Evolutionary conservation across 164 flowering plant genomes (phyloP).

Genomic region (Chimonanthus salicifolius): DNA sequence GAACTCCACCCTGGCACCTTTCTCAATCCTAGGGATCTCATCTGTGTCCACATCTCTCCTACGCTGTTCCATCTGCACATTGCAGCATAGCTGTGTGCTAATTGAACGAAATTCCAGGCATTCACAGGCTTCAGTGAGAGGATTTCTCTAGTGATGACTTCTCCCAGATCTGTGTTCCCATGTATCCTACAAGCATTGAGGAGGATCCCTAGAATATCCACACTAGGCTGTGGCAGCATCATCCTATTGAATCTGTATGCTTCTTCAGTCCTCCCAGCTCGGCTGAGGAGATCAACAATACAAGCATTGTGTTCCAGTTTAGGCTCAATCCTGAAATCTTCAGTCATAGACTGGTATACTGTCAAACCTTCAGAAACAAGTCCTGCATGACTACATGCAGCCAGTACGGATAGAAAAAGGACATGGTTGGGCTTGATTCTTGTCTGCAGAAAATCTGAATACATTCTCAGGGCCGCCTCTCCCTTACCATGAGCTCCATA

Average conservation of each 20-base stretch:
- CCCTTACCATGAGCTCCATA: conserved; percentile 82
- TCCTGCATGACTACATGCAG: conserved; percentile 79
- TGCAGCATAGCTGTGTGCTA: conserved; percentile 71
- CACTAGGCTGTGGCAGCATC: conserved; percentile 33
- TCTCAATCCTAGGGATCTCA: conserved; percentile 63
- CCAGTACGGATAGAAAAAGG: conserved; percentile 51
- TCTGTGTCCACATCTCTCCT: conserved; percentile 56
- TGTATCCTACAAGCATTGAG: conserved; percentile 62
- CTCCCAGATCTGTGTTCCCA: conserved; percentile 44
- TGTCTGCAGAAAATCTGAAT: conserved; percentile 31
- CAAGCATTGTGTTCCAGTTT: conserved; percentile 66
- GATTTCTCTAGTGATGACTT: conserved; percentile 44
- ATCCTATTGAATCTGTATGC: conserved; percentile 51
- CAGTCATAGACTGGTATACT: conserved; percentile 48
- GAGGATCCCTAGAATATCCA: conserved; percentile 63
- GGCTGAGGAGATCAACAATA: conserved; percentile 72
- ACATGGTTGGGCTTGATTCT: conserved; percentile 61
- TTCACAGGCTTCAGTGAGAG: conserved; percentile 33
- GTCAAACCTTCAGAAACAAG: conserved; percentile 53
- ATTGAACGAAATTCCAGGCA: conserved; percentile 69
- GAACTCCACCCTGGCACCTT: conserved; percentile 85
- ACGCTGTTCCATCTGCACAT: conserved; percentile 65
- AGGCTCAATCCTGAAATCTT: conserved; percentile 49
- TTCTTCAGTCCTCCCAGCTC: conserved; percentile 69
- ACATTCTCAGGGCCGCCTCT: conserved; percentile 50